A percentile compares a stretch with the other conserved stretches of the same genome.
Conservation (phyloP, 768 basidiomycete species). For the Galerina sulciceps region DNA sequence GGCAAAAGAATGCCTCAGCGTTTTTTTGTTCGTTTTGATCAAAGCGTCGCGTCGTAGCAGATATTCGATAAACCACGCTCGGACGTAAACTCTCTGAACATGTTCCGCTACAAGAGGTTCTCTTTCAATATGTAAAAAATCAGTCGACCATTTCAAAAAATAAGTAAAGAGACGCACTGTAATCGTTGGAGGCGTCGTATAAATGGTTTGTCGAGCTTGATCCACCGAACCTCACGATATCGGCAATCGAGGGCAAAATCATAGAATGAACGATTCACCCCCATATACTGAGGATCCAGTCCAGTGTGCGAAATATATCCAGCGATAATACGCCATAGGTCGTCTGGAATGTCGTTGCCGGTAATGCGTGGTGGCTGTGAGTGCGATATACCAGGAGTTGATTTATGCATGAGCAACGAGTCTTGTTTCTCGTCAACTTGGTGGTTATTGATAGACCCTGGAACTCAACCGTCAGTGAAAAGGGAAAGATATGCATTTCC, state of each 20-base stretch:
- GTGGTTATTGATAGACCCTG: no score
- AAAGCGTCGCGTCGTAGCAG: slow-evolving; percentile 28
- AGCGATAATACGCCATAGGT: slow-evolving; percentile 37
- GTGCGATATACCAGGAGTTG: not conserved
- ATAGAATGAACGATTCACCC: slow-evolving; percentile 38
- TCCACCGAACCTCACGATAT: slow-evolving; percentile 37
- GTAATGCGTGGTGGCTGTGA: slow-evolving; percentile 2
- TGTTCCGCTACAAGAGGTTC: slow-evolving; percentile 33
- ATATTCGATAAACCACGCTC: slow-evolving; percentile 45
- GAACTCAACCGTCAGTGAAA: no score
- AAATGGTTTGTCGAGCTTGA: slow-evolving; percentile 31
- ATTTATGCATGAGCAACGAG: no score
- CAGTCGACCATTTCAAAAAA: not conserved
- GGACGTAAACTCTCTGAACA: slow-evolving; percentile 38
- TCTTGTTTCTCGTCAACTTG: no score
- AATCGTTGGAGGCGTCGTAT: slow-evolving; percentile 29
- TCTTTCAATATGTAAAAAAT: slow-evolving; percentile 21
- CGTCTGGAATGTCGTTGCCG: slow-evolving; percentile 31
- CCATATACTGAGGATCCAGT: slow-evolving; percentile 20
- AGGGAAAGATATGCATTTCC: no score
- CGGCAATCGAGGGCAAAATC: slow-evolving; percentile 30
- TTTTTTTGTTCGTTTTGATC: slow-evolving; percentile 5
- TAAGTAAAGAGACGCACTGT: slow-evolving; percentile 26
- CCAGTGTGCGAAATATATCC: slow-evolving; percentile 13
- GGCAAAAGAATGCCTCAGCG: not conserved